These are phyloP conservation scores for Xylaria scruposa DNA, from an alignment of 495 filamentous ascomycete genomes.

Conservation along the genomic window DNA sequence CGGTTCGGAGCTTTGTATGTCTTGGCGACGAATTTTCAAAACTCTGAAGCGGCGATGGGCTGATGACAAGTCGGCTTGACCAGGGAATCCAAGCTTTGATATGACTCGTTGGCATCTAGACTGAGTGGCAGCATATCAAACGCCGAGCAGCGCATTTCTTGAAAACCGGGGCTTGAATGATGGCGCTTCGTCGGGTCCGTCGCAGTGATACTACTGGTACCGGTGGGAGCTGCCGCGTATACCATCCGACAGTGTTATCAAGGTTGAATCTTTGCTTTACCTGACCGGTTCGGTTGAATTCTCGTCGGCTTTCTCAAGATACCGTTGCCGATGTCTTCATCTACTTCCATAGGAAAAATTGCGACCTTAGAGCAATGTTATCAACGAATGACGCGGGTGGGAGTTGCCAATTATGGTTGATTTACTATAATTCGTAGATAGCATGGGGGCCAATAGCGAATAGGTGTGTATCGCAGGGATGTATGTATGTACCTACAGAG, in stretches of 20 bases:
- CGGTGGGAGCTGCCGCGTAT: not conserved
- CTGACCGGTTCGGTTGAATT: not conserved
- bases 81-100: not conserved
- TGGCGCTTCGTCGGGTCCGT: constrained; percentile 4
- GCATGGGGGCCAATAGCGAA: no score
- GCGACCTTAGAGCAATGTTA: not conserved
- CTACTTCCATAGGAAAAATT: not conserved
- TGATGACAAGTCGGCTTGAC: not conserved
- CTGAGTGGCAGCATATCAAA: not conserved
- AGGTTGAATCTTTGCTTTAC: not conserved
- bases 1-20: not conserved
- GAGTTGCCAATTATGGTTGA: no score
- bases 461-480: no score
- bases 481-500: no score
- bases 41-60: not conserved
- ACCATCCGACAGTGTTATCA: not conserved
- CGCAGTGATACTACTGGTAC: not conserved
- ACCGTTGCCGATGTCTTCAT: not conserved
- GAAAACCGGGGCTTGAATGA: not conserved
- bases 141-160: not conserved
- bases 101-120: not conserved
- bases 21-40: not conserved
- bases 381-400: no score
- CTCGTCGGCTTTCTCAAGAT: not conserved
- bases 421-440: no score